Base-by-base conservation (phyloP, 805 yeast species). In the Starmerella davenportii region DNA sequence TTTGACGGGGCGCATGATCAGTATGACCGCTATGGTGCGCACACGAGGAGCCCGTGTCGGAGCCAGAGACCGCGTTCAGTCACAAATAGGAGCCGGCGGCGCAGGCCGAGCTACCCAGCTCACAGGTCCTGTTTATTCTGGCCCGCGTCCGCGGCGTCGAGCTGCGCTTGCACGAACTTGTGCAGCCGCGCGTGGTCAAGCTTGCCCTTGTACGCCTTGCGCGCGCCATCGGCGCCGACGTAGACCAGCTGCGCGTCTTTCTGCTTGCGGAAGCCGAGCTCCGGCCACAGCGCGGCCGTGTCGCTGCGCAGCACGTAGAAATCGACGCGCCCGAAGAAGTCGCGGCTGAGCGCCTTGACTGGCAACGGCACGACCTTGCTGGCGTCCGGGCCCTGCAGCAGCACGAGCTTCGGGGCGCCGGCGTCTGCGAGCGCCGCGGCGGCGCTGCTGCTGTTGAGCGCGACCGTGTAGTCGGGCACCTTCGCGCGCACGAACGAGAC, bases 401-500 rank as follows among this genome's bases (percentile, higher is more conserved):
- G 15, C 15, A 32, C 17, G 5, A 32, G 35, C 15, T 32, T 32
- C 9, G 7, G 21, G 7, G 7, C 15, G 18, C 17, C 9, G 15
- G 7, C 9, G 15, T 32, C 15, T n/a, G n/a, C n/a, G 7, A 32
- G n/a, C 7, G 5, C 7, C 25, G 7, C 9, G 5, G 7, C 25
- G 15, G 18, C 15, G 15, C 11, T 32, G 11, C 8, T 46, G 13
- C 36, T 34, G 18, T 36, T 46, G 9, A 56, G 38, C 8, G 52
- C 25, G 13, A 52, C 50, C 2, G 53, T 58, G 38, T 49, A 50
- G 42, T 55, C 54, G 5, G 52, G 49, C 33, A 56, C 43, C 40
- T 51, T 47, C 33, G 42, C 20, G 20, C 50, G 35, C 9, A 53
- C 56, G 36, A 42, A 55, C 41, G 45, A 43, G 37, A 49, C 46